Evolutionary conservation across 2,329 filamentous ascomycete species (phyloP).

Genomic region (Colletotrichum cordylinicola): DNA sequence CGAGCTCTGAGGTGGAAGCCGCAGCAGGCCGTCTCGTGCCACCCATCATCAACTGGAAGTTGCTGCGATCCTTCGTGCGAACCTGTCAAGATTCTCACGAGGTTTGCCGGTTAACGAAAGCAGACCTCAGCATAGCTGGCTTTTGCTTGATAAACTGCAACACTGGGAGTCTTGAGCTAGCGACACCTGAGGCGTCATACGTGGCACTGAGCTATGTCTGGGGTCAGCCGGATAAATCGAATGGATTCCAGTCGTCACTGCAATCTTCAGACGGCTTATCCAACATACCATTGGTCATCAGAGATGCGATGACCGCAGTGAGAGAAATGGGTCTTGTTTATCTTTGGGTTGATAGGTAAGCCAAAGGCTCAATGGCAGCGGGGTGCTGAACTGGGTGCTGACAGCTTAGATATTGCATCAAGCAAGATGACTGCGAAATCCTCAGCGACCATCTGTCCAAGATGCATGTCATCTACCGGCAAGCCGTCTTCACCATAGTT

Average conservation of each 20-base stretch:
- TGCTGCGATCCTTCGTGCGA: background rate
- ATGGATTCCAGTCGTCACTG: background rate
- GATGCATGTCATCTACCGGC: background rate
- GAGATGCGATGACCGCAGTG: background rate
- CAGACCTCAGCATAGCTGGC: background rate
- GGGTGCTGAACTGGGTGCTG: rapidly evolving
- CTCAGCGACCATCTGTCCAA: background rate
- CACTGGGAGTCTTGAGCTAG: background rate
- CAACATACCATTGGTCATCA: background rate
- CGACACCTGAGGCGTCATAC: background rate
- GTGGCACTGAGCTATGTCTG: background rate
- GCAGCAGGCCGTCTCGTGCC: background rate
- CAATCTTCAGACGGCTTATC: rapidly evolving
- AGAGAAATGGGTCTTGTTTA: background rate
- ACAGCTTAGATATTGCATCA: background rate
- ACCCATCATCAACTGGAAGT: background rate
- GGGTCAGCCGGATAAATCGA: background rate
- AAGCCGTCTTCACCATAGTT: background rate
- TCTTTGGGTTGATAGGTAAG: background rate
- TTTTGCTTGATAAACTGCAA: background rate
- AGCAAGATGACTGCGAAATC: background rate
- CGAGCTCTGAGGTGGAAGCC: background rate
- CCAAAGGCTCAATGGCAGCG: rapidly evolving
- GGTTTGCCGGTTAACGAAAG: background rate
- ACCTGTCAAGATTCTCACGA: background rate